These are phyloP conservation scores for Eleusine coracana DNA, from an alignment of 176 grass and related monocot genomes.

Conservation along the genomic window DNA sequence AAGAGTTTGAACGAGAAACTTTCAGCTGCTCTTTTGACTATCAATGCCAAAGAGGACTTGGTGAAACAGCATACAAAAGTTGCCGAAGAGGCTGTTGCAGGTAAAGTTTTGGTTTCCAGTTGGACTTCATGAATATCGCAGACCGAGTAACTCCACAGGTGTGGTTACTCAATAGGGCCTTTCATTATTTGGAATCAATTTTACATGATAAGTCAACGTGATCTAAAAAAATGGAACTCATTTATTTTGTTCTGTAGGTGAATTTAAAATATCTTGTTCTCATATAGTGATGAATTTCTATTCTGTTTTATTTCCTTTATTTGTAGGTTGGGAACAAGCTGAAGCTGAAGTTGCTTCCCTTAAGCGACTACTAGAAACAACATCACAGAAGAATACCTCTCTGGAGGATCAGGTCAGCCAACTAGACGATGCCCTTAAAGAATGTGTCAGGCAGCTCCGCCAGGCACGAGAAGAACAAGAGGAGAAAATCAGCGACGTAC, in stretches of 20 bases:
- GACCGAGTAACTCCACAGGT: background rate
- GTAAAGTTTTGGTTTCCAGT: constrained; percentile 43
- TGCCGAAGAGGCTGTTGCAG: constrained; percentile 95
- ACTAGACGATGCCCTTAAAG: constrained; percentile 88
- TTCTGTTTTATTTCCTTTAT: constrained; percentile 13
- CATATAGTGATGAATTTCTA: constrained; percentile 15
- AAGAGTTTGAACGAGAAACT: constrained; percentile 87
- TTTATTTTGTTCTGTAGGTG: background rate
- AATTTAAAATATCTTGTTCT: constrained; percentile 4
- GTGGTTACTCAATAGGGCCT: background rate
- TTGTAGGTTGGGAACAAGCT: constrained; percentile 95
- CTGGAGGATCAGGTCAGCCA: constrained; percentile 75
- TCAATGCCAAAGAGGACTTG: constrained; percentile 86
- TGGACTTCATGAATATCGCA: background rate
- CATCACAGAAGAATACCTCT: constrained; percentile 64
- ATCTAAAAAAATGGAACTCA: constrained; percentile 16
- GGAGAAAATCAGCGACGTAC: constrained; percentile 64
- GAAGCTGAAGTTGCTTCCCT: constrained; percentile 76
- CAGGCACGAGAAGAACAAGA: constrained; percentile 81
- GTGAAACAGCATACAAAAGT: constrained; percentile 97
- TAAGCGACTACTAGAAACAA: constrained; percentile 73
- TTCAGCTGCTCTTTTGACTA: constrained; percentile 78
- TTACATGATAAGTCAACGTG: background rate
- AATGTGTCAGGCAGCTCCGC: constrained; percentile 92
- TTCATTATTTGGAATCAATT: constrained; percentile 24